These are phyloP conservation scores for Alternaria gaisen DNA, from an alignment of 2,329 filamentous ascomycete species.

Conservation along the genomic window DNA sequence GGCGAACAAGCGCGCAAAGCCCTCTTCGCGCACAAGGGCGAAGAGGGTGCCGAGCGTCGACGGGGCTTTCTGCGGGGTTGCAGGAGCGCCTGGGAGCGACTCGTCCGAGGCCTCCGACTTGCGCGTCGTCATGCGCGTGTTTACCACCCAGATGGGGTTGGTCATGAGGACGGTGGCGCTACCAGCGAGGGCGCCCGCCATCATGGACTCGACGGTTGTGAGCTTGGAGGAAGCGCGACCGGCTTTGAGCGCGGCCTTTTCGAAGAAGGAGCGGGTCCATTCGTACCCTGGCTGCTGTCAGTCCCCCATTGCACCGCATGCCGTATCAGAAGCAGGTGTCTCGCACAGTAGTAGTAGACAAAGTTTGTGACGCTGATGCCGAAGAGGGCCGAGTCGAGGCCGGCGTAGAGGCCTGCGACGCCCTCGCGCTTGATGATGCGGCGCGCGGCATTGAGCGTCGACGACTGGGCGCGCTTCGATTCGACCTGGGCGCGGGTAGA, in stretches of 20 bases:
- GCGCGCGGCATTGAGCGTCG: constrained; percentile 82
- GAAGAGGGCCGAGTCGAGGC: constrained; percentile 92
- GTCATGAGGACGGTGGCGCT: constrained; percentile 94
- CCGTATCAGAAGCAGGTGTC: constrained; percentile 8
- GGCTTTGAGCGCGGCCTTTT: constrained; percentile 74
- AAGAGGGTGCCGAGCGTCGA: constrained; percentile 84
- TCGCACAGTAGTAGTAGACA: constrained; percentile 93
- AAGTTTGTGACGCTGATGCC: constrained; percentile 99
- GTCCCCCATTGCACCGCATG: neutral
- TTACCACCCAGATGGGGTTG: constrained; percentile 99
- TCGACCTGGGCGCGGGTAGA: constrained; percentile 98
- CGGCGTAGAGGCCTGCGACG: constrained; percentile 86
- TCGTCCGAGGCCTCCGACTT: constrained; percentile 64
- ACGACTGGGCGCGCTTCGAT: constrained; percentile 88
- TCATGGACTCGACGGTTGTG: constrained; percentile 91
- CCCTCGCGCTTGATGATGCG: constrained; percentile 93
- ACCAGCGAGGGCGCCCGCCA: constrained; percentile 91
- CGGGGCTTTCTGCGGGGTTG: constrained; percentile 66
- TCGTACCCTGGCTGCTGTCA: constrained; percentile 75
- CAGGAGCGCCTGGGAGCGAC: constrained; percentile 52
- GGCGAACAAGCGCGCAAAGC: constrained; percentile 83
- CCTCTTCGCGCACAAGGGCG: constrained; percentile 82
- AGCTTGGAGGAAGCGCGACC: constrained; percentile 81
- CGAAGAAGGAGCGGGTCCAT: constrained; percentile 90
- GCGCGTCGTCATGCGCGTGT: constrained; percentile 96